Percentiles rank a stretch among this genome's conserved stretches.
These are phyloP conservation scores for Pleurozium schreberi DNA, from an alignment of 225 moss, liverwort and hornwort genomes.

Conservation along the genomic window DNA sequence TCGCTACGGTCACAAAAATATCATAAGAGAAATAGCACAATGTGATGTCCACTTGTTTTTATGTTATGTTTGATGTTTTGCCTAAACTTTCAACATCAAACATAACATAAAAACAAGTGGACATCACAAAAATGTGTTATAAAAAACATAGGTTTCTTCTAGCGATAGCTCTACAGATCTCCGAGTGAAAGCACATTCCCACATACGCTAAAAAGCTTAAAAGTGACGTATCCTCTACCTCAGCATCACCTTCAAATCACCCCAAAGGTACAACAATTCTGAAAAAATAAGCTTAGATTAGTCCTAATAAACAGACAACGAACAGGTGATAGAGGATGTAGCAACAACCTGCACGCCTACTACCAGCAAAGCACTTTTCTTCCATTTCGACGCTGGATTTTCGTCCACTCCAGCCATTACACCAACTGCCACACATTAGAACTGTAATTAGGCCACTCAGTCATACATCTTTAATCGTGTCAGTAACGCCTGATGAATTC, in stretches of 20 bases:
- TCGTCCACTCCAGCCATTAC: constrained; percentile 24
- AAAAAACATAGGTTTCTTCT: too few relatives aligned
- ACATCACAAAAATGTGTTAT: too few relatives aligned
- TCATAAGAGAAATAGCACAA: too few relatives aligned
- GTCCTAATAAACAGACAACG: neutral
- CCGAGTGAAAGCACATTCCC: neutral
- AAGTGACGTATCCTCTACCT: neutral
- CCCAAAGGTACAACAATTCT: neutral
- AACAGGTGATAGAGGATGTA: too few relatives aligned
- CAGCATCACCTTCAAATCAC: neutral
- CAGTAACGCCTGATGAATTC: neutral
- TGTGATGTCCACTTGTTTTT: too few relatives aligned
- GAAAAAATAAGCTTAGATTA: neutral
- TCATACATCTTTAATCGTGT: neutral
- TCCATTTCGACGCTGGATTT: constrained; percentile 42
- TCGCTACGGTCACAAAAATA: too few relatives aligned
- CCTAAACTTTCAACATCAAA: too few relatives aligned
- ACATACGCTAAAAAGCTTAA: neutral
- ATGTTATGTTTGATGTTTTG: too few relatives aligned
- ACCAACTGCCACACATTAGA: neutral
- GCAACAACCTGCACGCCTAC: constrained; percentile 95
- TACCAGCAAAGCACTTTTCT: constrained; percentile 60
- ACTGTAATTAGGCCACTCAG: neutral
- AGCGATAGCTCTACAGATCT: neutral
- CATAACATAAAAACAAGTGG: too few relatives aligned